Conservation (phyloP, 1,284 basidiomycete genomes). For the Ganoderma leucocontextum region DNA sequence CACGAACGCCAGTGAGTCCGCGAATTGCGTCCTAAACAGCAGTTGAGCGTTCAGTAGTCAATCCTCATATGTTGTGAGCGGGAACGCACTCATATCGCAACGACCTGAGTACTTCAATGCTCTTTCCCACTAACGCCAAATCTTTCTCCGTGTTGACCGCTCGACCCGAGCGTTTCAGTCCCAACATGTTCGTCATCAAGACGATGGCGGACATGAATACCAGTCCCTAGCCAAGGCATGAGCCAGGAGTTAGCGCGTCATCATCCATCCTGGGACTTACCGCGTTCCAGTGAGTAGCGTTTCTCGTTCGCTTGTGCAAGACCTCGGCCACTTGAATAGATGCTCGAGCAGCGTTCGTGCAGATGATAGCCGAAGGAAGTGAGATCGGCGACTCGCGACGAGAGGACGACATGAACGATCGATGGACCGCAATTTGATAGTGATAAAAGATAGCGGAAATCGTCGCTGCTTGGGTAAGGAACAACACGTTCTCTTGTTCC, state of each 20-base stretch:
- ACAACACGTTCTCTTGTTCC: conserved; percentile 48
- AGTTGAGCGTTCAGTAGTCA: background rate
- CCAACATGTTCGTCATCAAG: background rate
- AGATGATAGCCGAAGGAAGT: background rate
- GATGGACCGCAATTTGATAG: conserved; percentile 63
- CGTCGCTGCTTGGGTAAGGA: conserved; percentile 61
- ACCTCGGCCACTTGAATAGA: background rate
- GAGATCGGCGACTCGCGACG: background rate
- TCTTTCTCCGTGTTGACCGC: background rate
- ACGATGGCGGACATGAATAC: background rate
- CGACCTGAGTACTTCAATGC: background rate
- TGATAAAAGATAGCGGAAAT: conserved; percentile 66
- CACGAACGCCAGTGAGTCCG: background rate
- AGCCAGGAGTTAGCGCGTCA: background rate
- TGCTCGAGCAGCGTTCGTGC: background rate
- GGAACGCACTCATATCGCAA: background rate
- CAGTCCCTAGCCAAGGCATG: background rate
- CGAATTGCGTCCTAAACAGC: background rate
- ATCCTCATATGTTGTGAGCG: background rate
- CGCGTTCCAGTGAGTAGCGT: background rate
- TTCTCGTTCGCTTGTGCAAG: background rate
- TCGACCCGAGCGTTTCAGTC: background rate
- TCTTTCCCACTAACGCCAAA: background rate
- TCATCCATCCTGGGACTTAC: background rate
- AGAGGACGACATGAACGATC: conserved; percentile 56